Evolutionary conservation across 768 basidiomycete species (phyloP), one percentile per base, ranked within the genome.

Genomic region (Suillus americanus): DNA sequence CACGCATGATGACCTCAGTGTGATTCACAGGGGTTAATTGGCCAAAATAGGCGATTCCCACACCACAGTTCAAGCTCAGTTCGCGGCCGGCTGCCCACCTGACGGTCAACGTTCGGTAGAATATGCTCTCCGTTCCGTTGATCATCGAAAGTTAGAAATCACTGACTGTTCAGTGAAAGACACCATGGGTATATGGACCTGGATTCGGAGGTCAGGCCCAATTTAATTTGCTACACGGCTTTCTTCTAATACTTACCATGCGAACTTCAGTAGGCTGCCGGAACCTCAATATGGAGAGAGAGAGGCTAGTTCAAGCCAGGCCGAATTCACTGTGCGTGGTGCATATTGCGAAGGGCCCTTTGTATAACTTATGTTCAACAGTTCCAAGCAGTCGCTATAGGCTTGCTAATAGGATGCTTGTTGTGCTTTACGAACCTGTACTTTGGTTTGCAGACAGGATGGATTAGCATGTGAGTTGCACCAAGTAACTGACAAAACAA

Each of bases 361-460:
- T 65, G 13, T 30, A 16, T 45, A 43, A 16, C 37, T 48, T n/a
- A 35, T 35, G 1, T 53, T 33, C 16, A 41, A 38, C 61, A 80
- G 79, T 65, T 83, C 4, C 67, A 79, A 30, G 94, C 95, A 1
- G 89, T 95, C 2, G 54, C 84, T 28, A 81, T 93, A 9, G 96
- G 96, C 1, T 83, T 97, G 28, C 78, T 86, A 14, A 95, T 97
- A 63, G 95, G 95, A 25, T 90, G 90, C 68, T 77, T 96, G 38
- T 82, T 97, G 67, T 95, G 94, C 75, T 94, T 95, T 75, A 97
- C 95, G 35, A 98, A 98, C 73, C 81, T 96, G 59, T 94, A 91
- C 71, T 86, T 94, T 66, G 92, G 93, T 10, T 82, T 95, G 5
- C 92, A 94, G 75, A 93, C 93, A 2, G 93, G 93, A 73, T 95